Evolutionary conservation across 2,329 filamentous ascomycete genomes (phyloP), one percentile per base, ranked within the genome.

Genomic region (Botrytis paeoniae): DNA sequence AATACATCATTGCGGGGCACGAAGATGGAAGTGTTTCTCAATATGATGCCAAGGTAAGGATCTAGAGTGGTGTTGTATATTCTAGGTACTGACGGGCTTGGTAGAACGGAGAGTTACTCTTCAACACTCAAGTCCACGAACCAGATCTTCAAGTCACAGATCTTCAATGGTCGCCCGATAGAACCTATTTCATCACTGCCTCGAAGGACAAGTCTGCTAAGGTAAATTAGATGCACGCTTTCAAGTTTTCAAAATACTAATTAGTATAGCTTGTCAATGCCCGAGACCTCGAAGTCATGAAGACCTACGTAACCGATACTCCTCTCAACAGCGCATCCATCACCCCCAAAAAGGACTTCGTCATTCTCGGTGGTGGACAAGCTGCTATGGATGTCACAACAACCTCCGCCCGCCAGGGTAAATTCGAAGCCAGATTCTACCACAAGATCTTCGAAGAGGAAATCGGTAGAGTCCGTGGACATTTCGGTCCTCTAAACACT

Each of bases 371-470:
- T 80, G 96, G 96, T 89, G 96, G 96, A 79, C 96, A 99, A 86
- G 96, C 95, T 77, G 96, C 96, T 82, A 98, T 98, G 94, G 95
- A 98, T 82, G 96, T 99, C 84, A 99, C 96, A 74, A 97, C 93
- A 71, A 80, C 96, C 69, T 92, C 92, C 48, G 91, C 94, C 68
- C 90, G 96, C 78, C 96, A 99, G 87, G 96, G 96, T 85, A 98
- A 98, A 86, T 99, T 99, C 87, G 96, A 99, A 85, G 96, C 96
- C 62, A 91, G 96, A 78, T 99, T 99, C 89, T 99, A 98, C 88
- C 96, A 99, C 91, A 98, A 97, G 89, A 92, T 99, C 83, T 98
- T 99, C 83, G 94, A 97, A 85, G 95, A 99, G 84, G 96, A 99
- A 87, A 95, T 98, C 81, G 96, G 96, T 79, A 92, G 96, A 87